Evolutionary conservation across 2,329 filamentous ascomycete species (phyloP).

Genomic region (Tolypocladium endophyticum): DNA sequence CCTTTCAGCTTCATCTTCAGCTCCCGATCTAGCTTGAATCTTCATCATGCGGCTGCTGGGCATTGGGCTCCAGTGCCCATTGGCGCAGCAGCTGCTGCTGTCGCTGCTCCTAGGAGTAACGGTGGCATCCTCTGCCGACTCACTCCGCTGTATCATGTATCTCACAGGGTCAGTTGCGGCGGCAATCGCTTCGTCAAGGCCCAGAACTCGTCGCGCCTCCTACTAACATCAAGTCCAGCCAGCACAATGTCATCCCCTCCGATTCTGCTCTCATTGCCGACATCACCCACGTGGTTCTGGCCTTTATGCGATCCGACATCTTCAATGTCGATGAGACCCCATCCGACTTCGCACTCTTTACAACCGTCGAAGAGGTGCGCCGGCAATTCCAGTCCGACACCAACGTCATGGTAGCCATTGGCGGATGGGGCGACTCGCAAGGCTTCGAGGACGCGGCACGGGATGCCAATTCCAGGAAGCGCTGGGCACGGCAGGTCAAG

Average conservation of each 20-base stretch:
- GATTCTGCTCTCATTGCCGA: conserved; percentile 21
- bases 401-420: conserved; percentile 60
- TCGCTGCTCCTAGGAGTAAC: neutral
- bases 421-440: conserved; percentile 61
- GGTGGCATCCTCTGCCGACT: conserved; percentile 1
- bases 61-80: neutral
- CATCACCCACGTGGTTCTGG: conserved; percentile 48
- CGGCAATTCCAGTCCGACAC: conserved; percentile 37
- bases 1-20: neutral
- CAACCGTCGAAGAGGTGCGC: conserved; percentile 36
- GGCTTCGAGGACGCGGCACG: conserved; percentile 51
- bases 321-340: conserved; percentile 35
- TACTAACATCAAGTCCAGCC: conserved; percentile 20
- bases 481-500: conserved; percentile 54
- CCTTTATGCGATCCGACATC: conserved; percentile 42
- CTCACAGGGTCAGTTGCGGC: conserved; percentile 31
- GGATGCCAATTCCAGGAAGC: conserved; percentile 36
- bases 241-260: conserved; percentile 33
- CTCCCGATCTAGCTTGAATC: neutral
- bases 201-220: too few relatives aligned
- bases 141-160: conserved; percentile 33
- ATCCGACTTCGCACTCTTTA: conserved; percentile 40
- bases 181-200: neutral
- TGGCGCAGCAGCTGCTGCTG: neutral
- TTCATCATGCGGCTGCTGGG: neutral